Conservation (phyloP, 257 asterid species). For the Rhazya stricta region DNA sequence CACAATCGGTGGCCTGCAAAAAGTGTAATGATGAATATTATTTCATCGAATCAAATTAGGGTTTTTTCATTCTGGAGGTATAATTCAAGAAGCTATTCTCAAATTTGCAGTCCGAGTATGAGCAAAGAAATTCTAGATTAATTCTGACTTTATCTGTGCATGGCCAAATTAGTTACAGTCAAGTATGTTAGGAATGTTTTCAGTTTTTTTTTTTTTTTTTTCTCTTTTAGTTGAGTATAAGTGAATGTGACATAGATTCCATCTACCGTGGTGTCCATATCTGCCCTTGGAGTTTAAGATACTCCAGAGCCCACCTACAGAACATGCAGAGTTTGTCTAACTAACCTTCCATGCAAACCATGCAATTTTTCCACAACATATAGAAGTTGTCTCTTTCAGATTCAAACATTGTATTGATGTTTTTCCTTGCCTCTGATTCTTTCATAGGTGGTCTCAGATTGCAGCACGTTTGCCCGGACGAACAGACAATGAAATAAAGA, state of each 20-base stretch:
- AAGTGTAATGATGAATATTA: too few relatives aligned
- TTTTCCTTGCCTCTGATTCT: neutral
- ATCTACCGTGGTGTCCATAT: neutral
- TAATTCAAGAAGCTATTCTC: neutral
- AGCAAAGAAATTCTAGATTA: neutral
- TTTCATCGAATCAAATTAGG: too few relatives aligned
- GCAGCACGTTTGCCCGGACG: conserved; percentile 63
- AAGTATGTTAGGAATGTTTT: neutral
- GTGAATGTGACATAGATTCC: conserved; percentile 10
- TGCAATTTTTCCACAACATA: neutral
- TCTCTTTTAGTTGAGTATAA: too few relatives aligned
- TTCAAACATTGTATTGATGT: neutral
- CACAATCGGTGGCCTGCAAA: neutral
- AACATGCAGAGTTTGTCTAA: neutral
- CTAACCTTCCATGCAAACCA: conserved; percentile 19
- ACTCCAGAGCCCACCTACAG: neutral
- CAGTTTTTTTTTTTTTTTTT: too few relatives aligned
- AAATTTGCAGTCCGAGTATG: neutral
- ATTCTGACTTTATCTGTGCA: neutral
- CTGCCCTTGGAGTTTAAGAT: conserved; percentile 16
- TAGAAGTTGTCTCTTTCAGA: neutral
- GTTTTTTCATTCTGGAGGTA: too few relatives aligned
- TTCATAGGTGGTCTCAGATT: conserved; percentile 57
- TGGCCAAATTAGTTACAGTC: neutral
- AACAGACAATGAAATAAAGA: conserved; percentile 57